These are phyloP conservation scores for Bruguiera parviflora DNA, from an alignment of 345 rosid genomes.

Conservation along the genomic window DNA sequence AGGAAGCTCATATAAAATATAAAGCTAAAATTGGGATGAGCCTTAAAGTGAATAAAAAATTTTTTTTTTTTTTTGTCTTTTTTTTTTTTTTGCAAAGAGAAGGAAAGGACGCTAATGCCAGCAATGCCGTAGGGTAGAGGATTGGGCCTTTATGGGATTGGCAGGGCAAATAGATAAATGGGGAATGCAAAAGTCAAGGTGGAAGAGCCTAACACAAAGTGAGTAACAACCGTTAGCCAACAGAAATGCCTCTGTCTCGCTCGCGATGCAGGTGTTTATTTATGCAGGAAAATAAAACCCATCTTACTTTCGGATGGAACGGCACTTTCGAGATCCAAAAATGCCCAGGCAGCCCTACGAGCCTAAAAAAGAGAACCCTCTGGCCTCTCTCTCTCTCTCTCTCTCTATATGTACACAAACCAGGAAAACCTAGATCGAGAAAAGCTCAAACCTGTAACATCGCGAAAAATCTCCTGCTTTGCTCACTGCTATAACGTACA, in stretches of 20 bases:
- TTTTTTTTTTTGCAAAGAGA: no score
- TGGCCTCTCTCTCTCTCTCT: background rate
- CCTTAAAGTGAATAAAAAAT: no score
- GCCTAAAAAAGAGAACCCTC: slow-evolving; percentile 1
- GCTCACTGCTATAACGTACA: slow-evolving; percentile 12
- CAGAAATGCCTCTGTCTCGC: background rate
- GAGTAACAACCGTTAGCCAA: background rate
- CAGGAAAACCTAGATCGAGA: background rate
- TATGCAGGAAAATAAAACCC: background rate
- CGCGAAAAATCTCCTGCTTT: background rate
- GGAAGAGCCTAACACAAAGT: background rate
- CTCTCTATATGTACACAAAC: no score
- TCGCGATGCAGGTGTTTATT: background rate
- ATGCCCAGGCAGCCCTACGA: slow-evolving; percentile 21
- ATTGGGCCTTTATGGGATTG: background rate
- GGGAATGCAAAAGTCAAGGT: background rate
- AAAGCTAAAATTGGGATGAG: no score
- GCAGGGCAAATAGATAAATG: background rate
- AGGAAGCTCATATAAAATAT: no score
- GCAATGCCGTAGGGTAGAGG: background rate
- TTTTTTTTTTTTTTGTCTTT: no score
- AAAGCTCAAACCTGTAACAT: slow-evolving; percentile 7
- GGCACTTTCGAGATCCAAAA: slow-evolving; percentile 24
- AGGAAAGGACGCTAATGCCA: no score
- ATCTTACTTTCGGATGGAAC: background rate